A percentile compares a stretch with the other conserved stretches of the same genome.
Conservation (phyloP, 2,329 filamentous ascomycete genomes). For the Neoscytalidium dimidiatum region DNA sequence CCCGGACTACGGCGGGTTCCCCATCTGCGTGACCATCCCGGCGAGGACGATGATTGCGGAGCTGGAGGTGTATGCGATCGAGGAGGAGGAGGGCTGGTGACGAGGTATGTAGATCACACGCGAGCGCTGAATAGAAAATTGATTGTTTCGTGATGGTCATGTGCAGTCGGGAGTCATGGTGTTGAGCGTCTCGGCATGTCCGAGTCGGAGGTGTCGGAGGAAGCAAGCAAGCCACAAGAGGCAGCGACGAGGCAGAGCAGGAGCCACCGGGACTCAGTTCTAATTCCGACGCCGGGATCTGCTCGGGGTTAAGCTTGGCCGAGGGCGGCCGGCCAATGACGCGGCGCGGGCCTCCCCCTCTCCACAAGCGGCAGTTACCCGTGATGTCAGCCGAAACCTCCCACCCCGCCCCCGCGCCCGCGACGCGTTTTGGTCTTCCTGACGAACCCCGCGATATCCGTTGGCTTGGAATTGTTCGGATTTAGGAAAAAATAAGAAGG, state of each 20-base stretch:
- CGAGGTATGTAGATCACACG: not conserved
- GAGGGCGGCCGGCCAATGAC: not conserved
- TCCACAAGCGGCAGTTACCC: constrained; percentile 1
- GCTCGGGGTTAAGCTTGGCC: constrained; percentile 3
- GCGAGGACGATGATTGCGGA: constrained; percentile 41
- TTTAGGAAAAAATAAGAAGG: not conserved
- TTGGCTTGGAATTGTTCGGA: not conserved
- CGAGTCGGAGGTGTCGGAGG: not conserved
- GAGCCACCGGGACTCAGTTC: not conserved
- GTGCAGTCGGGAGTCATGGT: not conserved
- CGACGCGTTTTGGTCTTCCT: not conserved
- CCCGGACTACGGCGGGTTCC: constrained; percentile 59
- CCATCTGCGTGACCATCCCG: constrained; percentile 57
- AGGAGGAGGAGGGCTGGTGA: not conserved
- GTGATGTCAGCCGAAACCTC: constrained; percentile 15
- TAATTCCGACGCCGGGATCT: not conserved
- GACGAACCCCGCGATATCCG: not conserved
- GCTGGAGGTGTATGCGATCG: constrained; percentile 8
- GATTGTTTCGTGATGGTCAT: too few species aligned
- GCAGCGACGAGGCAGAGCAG: not conserved
- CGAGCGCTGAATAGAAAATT: too few species aligned
- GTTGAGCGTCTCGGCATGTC: not conserved
- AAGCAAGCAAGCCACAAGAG: not conserved
- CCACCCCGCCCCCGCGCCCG: not conserved
- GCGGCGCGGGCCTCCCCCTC: not conserved